Evolutionary conservation across 2,329 filamentous ascomycete species (phyloP).

Genomic region (Aplosporella prunicola): DNA sequence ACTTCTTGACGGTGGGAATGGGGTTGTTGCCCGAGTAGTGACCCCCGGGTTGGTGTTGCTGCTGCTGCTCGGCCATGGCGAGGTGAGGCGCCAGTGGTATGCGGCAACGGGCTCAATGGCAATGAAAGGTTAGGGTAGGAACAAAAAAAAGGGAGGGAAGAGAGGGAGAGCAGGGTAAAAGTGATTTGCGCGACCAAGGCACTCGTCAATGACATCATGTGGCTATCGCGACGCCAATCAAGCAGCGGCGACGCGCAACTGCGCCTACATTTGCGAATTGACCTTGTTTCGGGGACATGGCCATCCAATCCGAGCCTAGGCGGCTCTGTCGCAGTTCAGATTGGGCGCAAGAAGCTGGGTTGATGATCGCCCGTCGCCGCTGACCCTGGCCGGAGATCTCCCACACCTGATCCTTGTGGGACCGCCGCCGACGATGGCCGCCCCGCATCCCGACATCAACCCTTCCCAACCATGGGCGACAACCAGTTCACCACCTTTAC

Average conservation of each 20-base stretch:
- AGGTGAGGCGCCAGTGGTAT: background rate
- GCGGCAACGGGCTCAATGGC: background rate
- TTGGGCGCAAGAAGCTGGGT: no score
- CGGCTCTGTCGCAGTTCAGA: no score
- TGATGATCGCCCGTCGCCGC: no score
- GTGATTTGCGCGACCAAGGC: slow-evolving; percentile 7
- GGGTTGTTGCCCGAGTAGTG: slow-evolving; percentile 79
- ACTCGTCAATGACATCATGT: slow-evolving; percentile 9
- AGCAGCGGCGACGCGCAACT: no score
- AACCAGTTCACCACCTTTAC: slow-evolving; percentile 38
- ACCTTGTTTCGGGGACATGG: no score
- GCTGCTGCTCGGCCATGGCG: slow-evolving; percentile 26
- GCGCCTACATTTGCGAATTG: background rate
- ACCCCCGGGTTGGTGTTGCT: slow-evolving; percentile 44
- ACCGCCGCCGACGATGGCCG: background rate
- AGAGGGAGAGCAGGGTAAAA: no score
- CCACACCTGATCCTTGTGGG: no score
- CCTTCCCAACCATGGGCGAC: slow-evolving; percentile 22
- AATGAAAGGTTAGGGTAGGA: background rate
- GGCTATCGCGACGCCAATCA: no score
- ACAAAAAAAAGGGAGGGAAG: no score
- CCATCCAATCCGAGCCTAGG: no score
- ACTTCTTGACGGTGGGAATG: slow-evolving; percentile 79
- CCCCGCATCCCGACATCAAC: background rate
- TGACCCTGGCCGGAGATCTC: no score